These are phyloP conservation scores for Boletus huronensis DNA, from an alignment of 768 basidiomycete genomes.

Conservation along the genomic window DNA sequence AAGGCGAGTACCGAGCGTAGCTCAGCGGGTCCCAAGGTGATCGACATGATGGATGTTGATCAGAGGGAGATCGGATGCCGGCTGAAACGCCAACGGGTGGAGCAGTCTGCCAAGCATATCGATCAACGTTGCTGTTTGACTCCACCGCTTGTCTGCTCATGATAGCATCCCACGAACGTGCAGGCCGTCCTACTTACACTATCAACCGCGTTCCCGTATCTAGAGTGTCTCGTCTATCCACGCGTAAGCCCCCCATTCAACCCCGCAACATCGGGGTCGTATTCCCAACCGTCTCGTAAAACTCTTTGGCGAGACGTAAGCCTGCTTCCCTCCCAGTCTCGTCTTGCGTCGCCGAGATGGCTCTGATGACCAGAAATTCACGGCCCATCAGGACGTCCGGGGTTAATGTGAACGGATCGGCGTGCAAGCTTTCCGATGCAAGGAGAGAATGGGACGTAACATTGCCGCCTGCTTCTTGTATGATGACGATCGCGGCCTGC, in stretches of 20 bases:
- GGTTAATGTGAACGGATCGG: conserved; percentile 53
- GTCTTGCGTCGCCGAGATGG: conserved; percentile 51
- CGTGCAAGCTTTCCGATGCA: conserved; percentile 25
- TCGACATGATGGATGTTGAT: conserved; percentile 29
- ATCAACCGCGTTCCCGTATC: not conserved
- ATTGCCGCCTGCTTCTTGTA: conserved; percentile 81
- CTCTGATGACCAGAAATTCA: conserved; percentile 75
- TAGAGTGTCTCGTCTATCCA: not conserved
- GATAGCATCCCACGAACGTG: conserved; percentile 4
- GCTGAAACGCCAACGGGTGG: not conserved
- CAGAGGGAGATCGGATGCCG: not conserved
- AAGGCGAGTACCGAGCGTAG: conserved; percentile 65
- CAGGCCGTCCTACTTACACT: not conserved
- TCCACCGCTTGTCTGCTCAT: not conserved
- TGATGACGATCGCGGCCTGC: conserved; percentile 83
- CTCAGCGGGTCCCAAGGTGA: conserved; percentile 37
- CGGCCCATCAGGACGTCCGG: conserved; percentile 71
- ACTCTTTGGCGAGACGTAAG: conserved; percentile 74
- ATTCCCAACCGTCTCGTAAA: conserved; percentile 76
- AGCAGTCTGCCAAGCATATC: not conserved
- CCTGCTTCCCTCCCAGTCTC: conserved; percentile 70
- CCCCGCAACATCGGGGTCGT: conserved; percentile 43
- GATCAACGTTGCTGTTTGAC: not conserved
- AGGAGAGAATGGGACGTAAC: conserved; percentile 60
- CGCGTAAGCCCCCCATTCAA: not conserved